Evolutionary conservation across 805 yeast species (phyloP), one percentile per base, ranked within the genome.

Genomic region (Kuraishia piskuri): DNA sequence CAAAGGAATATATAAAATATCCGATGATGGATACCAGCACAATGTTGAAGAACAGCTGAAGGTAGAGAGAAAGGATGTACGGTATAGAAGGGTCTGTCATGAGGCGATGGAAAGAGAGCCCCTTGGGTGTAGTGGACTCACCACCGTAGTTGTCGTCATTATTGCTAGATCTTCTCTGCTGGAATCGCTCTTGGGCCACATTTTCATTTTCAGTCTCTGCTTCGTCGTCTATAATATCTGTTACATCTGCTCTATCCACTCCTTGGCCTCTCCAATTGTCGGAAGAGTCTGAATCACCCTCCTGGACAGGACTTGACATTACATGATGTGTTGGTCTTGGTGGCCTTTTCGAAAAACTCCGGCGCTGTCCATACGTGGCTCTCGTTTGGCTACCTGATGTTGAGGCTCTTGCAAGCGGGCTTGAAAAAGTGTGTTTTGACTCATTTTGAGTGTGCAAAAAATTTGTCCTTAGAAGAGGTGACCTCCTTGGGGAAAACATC

Each of bases 31-130:
- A 63, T 22, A 82, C 71, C 46, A 88, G 67, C 2, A 77, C 60
- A 1, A 78, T 63, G 58, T 88, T 86, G 66, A 84, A 76, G 1
- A 78, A 52, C 2, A 88, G 71, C 60, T 86, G 92, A 12, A 88
- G 67, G 60, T 86, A 88, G 26, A 83, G 61, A 22, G 85, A 79
- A 19, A 84, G 61, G 10, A 82, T 74, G 55, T 77, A 77, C 0
- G 91, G 91, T 9, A 74, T 59, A 46, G 68, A 68, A 2, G 83
- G 80, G 54, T 79, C 80, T 14, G 63, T 36, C 19, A 57, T 22
- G 7, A 56, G 24, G n/a, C 49, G 31, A 10, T 46, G 52, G 14
- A 25, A 17, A 14, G 22, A 4, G 49, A 52, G 25, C 3, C 17
- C 17, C 40, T 31, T 31, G 46, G 20, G 25, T 14, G 2, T 14